phyloP scores from a whole-genome alignment of 2,329 filamentous ascomycete genomes.

The Aspergillus transmontanensis region DNA sequence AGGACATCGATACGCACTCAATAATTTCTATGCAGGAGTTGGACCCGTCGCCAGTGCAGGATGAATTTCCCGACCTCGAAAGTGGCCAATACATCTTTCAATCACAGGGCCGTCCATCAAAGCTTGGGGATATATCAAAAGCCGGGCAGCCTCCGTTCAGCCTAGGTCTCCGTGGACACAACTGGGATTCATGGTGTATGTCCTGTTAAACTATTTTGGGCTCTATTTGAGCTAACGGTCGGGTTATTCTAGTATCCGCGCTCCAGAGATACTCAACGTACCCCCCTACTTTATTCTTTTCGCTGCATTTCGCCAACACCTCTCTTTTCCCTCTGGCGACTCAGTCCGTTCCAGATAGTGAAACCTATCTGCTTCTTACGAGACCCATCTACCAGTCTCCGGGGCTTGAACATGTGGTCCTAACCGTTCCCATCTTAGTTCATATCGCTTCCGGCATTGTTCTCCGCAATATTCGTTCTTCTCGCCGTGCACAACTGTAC shows the following conservation, averaged over 20 bases:
- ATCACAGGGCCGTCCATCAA: constrained; percentile 19
- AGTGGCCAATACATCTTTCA: constrained; percentile 51
- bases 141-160: constrained; percentile 19
- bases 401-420: constrained; percentile 75
- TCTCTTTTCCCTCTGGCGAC: constrained; percentile 77
- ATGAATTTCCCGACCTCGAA: constrained; percentile 50
- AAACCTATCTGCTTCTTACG: constrained; percentile 86
- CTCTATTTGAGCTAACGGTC: not conserved
- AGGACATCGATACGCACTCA: constrained; percentile 46
- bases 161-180: constrained; percentile 66
- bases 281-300: constrained; percentile 74
- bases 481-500: constrained; percentile 72
- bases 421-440: constrained; percentile 71
- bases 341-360: constrained; percentile 71
- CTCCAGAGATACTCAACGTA: constrained; percentile 90
- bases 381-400: constrained; percentile 89
- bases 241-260: constrained; percentile 61
- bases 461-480: constrained; percentile 73
- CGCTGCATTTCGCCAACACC: constrained; percentile 78
- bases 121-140: not conserved
- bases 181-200: constrained; percentile 75
- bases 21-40: constrained; percentile 72
- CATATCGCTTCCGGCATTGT: constrained; percentile 78
- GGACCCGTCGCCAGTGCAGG: constrained; percentile 79
- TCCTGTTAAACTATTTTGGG: constrained; percentile 13